Evolutionary conservation across 2,329 filamentous ascomycete genomes (phyloP).

Genomic region (Nectriaceae sp.): DNA sequence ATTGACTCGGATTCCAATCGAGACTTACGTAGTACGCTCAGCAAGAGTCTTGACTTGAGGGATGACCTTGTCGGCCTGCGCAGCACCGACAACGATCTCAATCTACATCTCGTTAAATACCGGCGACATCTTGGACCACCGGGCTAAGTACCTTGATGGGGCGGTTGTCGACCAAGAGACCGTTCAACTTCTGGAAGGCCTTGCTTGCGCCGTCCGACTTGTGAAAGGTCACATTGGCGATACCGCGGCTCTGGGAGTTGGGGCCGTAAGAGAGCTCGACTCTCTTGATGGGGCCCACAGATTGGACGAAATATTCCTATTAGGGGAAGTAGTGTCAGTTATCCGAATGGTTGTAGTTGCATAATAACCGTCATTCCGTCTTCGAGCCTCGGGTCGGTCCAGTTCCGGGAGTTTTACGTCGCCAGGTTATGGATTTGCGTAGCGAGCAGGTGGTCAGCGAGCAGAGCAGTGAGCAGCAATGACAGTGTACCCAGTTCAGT

Average conservation of each 20-base stretch:
- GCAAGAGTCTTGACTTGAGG: constrained; percentile 71
- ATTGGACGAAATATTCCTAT: constrained; percentile 95
- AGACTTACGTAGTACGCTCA: constrained; percentile 75
- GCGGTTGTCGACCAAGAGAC: constrained; percentile 83
- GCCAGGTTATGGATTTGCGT: constrained; percentile 20
- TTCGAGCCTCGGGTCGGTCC: constrained; percentile 34
- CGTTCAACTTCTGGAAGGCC: constrained; percentile 82
- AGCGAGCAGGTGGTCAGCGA: constrained; percentile 24
- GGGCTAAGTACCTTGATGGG: constrained; percentile 75
- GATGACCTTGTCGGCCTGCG: constrained; percentile 66
- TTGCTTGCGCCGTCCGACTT: constrained; percentile 80
- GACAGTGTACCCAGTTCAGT: constrained; percentile 12
- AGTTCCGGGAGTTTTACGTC: constrained; percentile 28
- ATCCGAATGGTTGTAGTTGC: constrained; percentile 38
- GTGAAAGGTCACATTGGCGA: constrained; percentile 85
- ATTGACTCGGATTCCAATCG: background rate
- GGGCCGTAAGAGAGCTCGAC: constrained; percentile 92
- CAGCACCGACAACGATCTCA: constrained; percentile 84
- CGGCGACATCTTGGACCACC: background rate
- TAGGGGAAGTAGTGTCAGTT: constrained; percentile 67
- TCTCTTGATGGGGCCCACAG: constrained; percentile 87
- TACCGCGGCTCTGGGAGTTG: constrained; percentile 86
- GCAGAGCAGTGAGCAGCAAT: constrained; percentile 32
- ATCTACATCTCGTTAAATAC: constrained; percentile 57
- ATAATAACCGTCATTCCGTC: constrained; percentile 30